Evolutionary conservation across 169 alveolate genomes (phyloP), one percentile per base, ranked within the genome.

Genomic region (Babesia bovis): DNA sequence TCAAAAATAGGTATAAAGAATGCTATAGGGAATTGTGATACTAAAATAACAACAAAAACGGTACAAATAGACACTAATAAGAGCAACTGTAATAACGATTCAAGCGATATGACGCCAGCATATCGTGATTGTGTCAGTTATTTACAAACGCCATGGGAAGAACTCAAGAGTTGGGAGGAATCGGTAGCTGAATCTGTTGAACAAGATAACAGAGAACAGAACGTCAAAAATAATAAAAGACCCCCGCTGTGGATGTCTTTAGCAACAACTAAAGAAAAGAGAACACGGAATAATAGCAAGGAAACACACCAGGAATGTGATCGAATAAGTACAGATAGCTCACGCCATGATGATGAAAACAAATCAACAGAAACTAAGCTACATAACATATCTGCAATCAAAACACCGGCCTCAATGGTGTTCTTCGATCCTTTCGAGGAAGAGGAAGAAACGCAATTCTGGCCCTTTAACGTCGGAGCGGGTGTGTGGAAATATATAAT

Each of bases 361-460:
- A 9, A 21, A 40, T 19, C 33, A 52, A 35, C 55, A 17, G 26
- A 36, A 19, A 2, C n/a, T 0, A 63, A 21, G 6, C 60, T 63
- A 3, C 73, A 63, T 15, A 58, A 63, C 73, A 52, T 63, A 21
- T 63, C 73, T 15, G 38, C 47, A 3, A 45, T 25, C 49, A 4
- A 23, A 28, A 10, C 33, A 2, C 12, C 30, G 40, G 61, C 73
- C 0, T 23, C 73, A 25, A 32, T 63, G 58, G 61, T 13, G 23
- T 63, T 19, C 60, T 12, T 45, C 1, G 73, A 63, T 25, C 73
- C 73, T 4, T 63, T 63, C 50, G 73, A 63, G 13, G 73, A 63
- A 21, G 30, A 26, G 4, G 61, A 49, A 4, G 63, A 63, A 17
- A 60, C 26, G 26, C 26, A 19, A 21, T 44, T 36, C 9, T 63